Conservation (phyloP, 139 green algal genomes). For the Dunaliella sp. region DNA sequence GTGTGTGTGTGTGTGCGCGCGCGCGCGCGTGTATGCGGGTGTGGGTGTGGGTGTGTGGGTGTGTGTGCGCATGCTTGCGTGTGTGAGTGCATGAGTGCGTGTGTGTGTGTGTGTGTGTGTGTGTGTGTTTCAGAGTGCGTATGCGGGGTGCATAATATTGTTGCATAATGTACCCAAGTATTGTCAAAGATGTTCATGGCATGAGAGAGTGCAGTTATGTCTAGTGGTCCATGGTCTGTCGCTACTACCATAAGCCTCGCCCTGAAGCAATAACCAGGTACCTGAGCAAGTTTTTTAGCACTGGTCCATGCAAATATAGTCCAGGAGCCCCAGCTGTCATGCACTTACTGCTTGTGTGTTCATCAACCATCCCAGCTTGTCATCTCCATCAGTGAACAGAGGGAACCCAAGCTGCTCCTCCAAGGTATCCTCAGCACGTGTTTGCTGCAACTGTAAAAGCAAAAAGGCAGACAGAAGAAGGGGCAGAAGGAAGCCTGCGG, state of each 20-base stretch:
- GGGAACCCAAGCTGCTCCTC: slow-evolving; percentile 75
- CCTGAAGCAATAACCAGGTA: too few species aligned
- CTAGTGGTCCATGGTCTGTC: too few species aligned
- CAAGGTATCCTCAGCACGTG: slow-evolving; percentile 58
- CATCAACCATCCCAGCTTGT: slow-evolving; percentile 89
- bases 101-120: slow-evolving; percentile 1
- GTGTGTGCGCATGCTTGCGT: slow-evolving; percentile 1
- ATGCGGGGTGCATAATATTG: too few species aligned
- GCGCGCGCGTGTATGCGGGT: not conserved
- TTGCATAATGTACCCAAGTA: too few species aligned
- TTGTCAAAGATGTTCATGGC: too few species aligned
- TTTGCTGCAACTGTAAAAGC: slow-evolving; percentile 49
- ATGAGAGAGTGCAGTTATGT: too few species aligned
- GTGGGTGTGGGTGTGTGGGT: slow-evolving; percentile 3
- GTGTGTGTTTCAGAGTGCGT: not conserved
- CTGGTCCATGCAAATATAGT: too few species aligned
- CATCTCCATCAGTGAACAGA: slow-evolving; percentile 65
- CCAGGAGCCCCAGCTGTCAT: too few species aligned
- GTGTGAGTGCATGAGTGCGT: not conserved
- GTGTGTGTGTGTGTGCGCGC: not conserved
- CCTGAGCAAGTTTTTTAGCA: too few species aligned
- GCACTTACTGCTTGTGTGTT: slow-evolving; percentile 82
- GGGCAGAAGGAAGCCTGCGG: not conserved
- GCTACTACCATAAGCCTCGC: too few species aligned
- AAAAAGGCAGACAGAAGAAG: not conserved